Evolutionary conservation across 495 filamentous ascomycete genomes (phyloP).

Genomic region (Rostrohypoxylon terebratum): DNA sequence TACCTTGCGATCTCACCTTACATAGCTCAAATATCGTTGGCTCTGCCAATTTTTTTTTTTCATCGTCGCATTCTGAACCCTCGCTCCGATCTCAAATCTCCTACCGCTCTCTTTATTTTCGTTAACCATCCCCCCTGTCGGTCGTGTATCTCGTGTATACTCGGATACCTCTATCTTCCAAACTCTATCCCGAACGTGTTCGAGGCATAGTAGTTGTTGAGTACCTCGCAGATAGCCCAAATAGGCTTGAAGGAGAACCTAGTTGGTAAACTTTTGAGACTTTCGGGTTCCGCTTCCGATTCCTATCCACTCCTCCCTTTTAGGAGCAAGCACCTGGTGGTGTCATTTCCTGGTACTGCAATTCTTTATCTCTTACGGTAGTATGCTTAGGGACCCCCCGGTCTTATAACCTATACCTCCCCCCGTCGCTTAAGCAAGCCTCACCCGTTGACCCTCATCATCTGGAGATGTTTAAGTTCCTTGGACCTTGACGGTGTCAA

Average conservation of each 20-base stretch:
- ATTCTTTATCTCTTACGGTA: slow-evolving; percentile 50
- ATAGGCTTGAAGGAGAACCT: slow-evolving; percentile 48
- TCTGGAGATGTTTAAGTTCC: slow-evolving; percentile 51
- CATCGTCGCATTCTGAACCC: slow-evolving; percentile 44
- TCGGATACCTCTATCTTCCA: slow-evolving; percentile 32
- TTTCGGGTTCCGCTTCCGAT: slow-evolving; percentile 59
- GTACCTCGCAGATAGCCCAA: slow-evolving; percentile 42
- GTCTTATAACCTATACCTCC: slow-evolving; percentile 56
- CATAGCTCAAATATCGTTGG: slow-evolving; percentile 44
- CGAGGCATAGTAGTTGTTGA: slow-evolving; percentile 33
- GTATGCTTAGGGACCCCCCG: slow-evolving; percentile 49
- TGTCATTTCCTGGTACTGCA: slow-evolving; percentile 52
- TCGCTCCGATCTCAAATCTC: slow-evolving; percentile 50
- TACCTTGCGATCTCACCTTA: slow-evolving; percentile 51
- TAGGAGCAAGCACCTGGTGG: slow-evolving; percentile 50
- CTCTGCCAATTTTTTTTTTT: slow-evolving; percentile 22
- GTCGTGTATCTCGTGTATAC: slow-evolving; percentile 24
- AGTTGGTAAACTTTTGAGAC: slow-evolving; percentile 58
- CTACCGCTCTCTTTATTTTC: slow-evolving; percentile 48
- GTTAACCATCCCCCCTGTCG: slow-evolving; percentile 44
- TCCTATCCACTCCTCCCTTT: slow-evolving; percentile 56
- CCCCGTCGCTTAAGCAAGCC: slow-evolving; percentile 58
- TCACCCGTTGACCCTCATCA: slow-evolving; percentile 60
- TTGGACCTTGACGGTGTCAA: slow-evolving; percentile 52
- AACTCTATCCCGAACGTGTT: slow-evolving; percentile 34